A percentile compares a stretch with the other conserved stretches of the same genome.
These are phyloP conservation scores for Gastrolobium bilobum DNA, from an alignment of 306 rosid species.

Conservation along the genomic window DNA sequence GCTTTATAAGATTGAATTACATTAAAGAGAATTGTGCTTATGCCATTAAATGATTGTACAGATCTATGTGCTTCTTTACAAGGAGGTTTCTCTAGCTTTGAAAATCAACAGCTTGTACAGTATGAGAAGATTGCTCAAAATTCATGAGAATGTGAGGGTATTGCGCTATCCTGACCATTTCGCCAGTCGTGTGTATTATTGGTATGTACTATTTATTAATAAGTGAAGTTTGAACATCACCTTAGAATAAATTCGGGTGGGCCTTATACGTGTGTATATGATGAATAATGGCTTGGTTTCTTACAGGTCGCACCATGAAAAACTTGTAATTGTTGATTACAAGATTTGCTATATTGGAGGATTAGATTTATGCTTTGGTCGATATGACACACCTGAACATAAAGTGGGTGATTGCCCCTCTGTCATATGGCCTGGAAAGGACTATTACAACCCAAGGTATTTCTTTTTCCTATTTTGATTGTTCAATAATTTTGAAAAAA, in stretches of 20 bases:
- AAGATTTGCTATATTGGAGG: constrained; percentile 97
- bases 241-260: constrained; percentile 42
- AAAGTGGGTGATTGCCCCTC: constrained; percentile 91
- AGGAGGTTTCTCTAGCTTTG: constrained; percentile 96
- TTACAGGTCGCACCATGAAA: constrained; percentile 99
- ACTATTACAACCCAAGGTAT: constrained; percentile 97
- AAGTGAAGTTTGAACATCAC: constrained; percentile 39
- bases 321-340: constrained; percentile 94
- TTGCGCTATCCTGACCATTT: constrained; percentile 96
- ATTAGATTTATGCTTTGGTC: constrained; percentile 98
- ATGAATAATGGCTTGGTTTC: constrained; percentile 56
- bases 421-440: constrained; percentile 95
- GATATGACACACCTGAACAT: constrained; percentile 93
- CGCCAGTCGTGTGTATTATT: constrained; percentile 84
- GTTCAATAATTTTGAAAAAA: not conserved
- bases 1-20: constrained; percentile 31
- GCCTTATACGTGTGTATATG: constrained; percentile 36
- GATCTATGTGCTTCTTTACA: constrained; percentile 96
- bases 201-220: constrained; percentile 64
- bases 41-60: constrained; percentile 51
- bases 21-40: constrained; percentile 27
- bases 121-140: constrained; percentile 85
- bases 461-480: constrained; percentile 25
- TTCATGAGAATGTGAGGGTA: constrained; percentile 95
- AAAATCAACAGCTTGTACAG: constrained; percentile 92